A percentile compares a stretch with the other conserved stretches of the same genome.
Evolutionary conservation across 331 rosid species (phyloP).

Genomic region (Telfairia occidentalis): DNA sequence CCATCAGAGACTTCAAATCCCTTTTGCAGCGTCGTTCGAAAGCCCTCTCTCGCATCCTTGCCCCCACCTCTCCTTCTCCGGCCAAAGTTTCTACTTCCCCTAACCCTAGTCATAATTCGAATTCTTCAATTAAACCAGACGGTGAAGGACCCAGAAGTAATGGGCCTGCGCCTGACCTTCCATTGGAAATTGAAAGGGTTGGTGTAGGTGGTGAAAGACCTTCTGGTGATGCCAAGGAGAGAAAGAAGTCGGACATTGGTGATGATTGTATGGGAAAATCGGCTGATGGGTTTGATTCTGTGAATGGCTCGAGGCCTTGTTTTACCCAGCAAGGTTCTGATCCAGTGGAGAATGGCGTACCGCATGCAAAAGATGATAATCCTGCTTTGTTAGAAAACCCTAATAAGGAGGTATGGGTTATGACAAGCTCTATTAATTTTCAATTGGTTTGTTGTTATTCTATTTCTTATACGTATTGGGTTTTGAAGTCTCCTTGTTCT

Average conservation of each 20-base stretch:
- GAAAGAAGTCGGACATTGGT: slow-evolving; percentile 16
- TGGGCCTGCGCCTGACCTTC: slow-evolving; percentile 8
- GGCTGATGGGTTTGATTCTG: slow-evolving; percentile 23
- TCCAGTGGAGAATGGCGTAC: slow-evolving; percentile 22
- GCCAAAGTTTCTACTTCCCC: slow-evolving; percentile 18
- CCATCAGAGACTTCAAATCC: slow-evolving; percentile 59
- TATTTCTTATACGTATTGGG: neutral
- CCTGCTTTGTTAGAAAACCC: slow-evolving; percentile 28
- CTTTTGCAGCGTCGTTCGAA: slow-evolving; percentile 68
- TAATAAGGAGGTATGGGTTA: slow-evolving; percentile 23
- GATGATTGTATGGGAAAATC: slow-evolving; percentile 25
- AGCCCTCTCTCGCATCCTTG: slow-evolving; percentile 50
- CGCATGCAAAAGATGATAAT: slow-evolving; percentile 15
- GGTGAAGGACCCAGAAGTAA: slow-evolving; percentile 13
- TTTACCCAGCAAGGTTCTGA: slow-evolving; percentile 22
- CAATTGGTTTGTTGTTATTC: neutral
- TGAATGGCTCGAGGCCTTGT: slow-evolving; percentile 14
- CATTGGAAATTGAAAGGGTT: slow-evolving; percentile 12
- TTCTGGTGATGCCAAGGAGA: slow-evolving; percentile 22
- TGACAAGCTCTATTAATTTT: neutral
- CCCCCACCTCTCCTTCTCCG: slow-evolving; percentile 19
- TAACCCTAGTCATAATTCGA: slow-evolving; percentile 15
- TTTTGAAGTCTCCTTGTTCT: neutral
- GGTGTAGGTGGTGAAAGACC: slow-evolving; percentile 33
- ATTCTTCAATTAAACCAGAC: slow-evolving; percentile 11